Evolutionary conservation across 352 stramenopile genomes (phyloP), one percentile per base, ranked within the genome.

Genomic region (Thalassiosira delicatula): DNA sequence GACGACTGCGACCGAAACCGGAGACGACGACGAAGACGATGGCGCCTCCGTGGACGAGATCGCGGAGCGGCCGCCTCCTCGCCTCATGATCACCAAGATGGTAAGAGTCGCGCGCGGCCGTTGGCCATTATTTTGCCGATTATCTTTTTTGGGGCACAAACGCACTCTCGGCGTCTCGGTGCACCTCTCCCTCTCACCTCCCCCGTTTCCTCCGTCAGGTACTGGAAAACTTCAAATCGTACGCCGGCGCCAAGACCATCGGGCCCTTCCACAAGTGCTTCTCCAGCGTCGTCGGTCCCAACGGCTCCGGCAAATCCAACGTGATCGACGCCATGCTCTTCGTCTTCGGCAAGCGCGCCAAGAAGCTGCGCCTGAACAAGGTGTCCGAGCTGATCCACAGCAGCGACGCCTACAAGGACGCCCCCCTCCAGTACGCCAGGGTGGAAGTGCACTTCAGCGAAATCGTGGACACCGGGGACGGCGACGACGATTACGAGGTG

Each of bases 251-350:
- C 49, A 94, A 91, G 74, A 87, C 88, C 79, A 99, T 99, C 79
- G 97, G 98, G 0, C 97, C 97, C 27, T 99, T 99, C 90, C 97
- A 99, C 94, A 99, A 99, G 90, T 98, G 97, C 81, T 99, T 99
- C 91, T 98, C 95, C 67, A 95, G 95, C 19, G 96, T 99, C 25
- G 97, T 99, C 9, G 98, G 98, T 3, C 97, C 97, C 25, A 99
- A 99, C 85, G 98, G 97, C 46, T 98, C 96, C 68, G 98, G 98
- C 61, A 99, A 99, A 90, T 99, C 96, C 21, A 99, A 99, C 86
- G 97, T 99, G 19, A 99, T 99, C 65, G 98, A 99, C 87, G 98
- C 98, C 68, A 96, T 99, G 90, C 95, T 99, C 14, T 99, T 99
- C 85, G 98, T 99, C 4, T 99, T 99, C 87, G 98, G 98, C 66